Evolutionary conservation across 176 grass and related monocot species (phyloP).

Genomic region (Paspalum notatum): DNA sequence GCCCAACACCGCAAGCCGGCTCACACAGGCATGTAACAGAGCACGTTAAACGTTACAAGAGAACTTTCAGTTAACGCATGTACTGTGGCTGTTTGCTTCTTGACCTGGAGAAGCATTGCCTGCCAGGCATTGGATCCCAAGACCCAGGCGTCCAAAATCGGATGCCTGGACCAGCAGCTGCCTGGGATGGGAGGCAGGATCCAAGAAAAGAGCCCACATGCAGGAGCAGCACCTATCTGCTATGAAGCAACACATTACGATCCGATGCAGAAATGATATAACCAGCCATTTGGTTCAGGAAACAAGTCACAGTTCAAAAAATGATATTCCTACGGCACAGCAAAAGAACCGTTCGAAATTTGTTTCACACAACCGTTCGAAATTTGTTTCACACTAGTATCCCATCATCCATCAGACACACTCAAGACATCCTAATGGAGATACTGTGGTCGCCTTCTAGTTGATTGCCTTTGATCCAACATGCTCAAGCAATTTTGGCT

Average conservation of each 20-base stretch:
- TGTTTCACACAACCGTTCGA: neutral
- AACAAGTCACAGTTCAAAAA: neutral
- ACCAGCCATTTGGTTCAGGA: neutral
- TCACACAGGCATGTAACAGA: too few species aligned
- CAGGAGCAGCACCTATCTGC: too few species aligned
- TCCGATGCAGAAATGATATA: neutral
- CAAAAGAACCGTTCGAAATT: neutral
- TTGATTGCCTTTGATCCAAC: neutral
- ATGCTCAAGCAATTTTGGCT: conserved; percentile 44
- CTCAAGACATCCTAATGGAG: neutral
- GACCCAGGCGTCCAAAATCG: too few species aligned
- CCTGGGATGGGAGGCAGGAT: too few species aligned
- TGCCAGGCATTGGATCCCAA: too few species aligned
- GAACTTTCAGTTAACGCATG: too few species aligned
- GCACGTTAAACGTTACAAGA: too few species aligned
- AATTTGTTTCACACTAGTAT: neutral
- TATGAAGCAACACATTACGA: neutral
- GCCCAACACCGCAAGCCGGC: too few species aligned
- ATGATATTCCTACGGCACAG: conserved; percentile 2
- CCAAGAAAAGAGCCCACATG: too few species aligned
- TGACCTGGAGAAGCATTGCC: too few species aligned
- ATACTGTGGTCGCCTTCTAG: neutral
- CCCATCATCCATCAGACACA: neutral
- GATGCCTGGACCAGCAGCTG: too few species aligned
- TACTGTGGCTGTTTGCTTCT: too few species aligned